phyloP scores from a whole-genome alignment of 2,329 filamentous ascomycete genomes.

The Ceratocystis variospora region DNA sequence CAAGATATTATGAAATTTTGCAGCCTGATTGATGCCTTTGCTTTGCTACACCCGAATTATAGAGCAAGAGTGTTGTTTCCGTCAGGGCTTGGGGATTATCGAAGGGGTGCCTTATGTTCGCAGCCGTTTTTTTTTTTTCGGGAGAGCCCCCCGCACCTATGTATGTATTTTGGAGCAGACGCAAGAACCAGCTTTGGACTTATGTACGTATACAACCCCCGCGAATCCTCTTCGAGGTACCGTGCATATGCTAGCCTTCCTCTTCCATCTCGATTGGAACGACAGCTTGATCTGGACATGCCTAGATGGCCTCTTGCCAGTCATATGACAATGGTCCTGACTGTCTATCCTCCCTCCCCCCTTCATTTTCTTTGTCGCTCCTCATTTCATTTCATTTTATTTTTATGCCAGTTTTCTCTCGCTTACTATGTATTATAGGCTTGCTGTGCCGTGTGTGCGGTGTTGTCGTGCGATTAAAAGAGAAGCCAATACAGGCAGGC shows the following conservation, averaged over 20 bases:
- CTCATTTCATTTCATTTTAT: too few relatives aligned
- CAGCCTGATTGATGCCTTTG: too few relatives aligned
- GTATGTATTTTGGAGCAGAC: not conserved
- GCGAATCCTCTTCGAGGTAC: not conserved
- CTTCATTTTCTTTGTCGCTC: too few relatives aligned
- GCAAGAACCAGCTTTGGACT: not conserved
- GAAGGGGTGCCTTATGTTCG: not conserved
- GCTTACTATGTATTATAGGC: too few relatives aligned
- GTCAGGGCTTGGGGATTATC: not conserved
- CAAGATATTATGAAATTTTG: too few relatives aligned
- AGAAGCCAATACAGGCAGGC: not conserved
- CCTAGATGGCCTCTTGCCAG: not conserved
- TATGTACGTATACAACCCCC: not conserved
- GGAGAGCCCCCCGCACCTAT: not conserved
- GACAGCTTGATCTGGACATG: not conserved
- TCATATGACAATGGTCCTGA: too few relatives aligned
- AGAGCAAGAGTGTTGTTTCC: not conserved
- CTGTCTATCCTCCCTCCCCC: too few relatives aligned
- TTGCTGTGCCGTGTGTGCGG: too few relatives aligned
- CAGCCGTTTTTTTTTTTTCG: not conserved
- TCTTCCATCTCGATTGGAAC: not conserved
- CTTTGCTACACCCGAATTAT: too few relatives aligned
- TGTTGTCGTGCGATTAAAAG: too few relatives aligned
- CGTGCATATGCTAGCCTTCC: not conserved
- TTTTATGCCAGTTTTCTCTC: too few relatives aligned